Base-by-base conservation (phyloP, 768 basidiomycete genomes). In the Pleurotus pulmonarius region DNA sequence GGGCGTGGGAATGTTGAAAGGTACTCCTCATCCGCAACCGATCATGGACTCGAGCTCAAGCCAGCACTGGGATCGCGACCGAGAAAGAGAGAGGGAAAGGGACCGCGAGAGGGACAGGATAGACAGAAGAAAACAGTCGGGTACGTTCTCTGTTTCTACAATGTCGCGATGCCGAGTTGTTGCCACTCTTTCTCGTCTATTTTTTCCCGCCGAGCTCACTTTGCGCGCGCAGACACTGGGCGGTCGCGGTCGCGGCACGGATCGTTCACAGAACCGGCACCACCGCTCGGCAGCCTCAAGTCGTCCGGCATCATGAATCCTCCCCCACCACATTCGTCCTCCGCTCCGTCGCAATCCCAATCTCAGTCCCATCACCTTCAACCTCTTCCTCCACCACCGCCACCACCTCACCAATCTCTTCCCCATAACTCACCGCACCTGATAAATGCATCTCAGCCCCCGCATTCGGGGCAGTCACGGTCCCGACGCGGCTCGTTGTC, bases 41-140 rank as follows among this genome's bases (percentile, higher is more conserved):
- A 64, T 20, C 65, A 65, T 15, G 67, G 68, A 38, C 65, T 64
- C 34, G 65, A 69, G 60, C 47, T 49, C 20, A 34, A n/a, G n/a
- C 12, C 69, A 39, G 39, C 39, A 40, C 9, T 41, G 63, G 37
- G 64, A 67, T 29, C 4, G 60, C 16, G 68, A 60, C 16, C 57
- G 61, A 45, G 64, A 69, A 12, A 43, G 59, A 24, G 58, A 29
- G 26, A 34, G 29, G 29, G 29, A 34, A 11, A 34, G 29, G 29
- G 56, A 49, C 3, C 38, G 51, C 38, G 51, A 53, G n/a, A 40
- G 51, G 39, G 18, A 34, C 37, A 8, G 29, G 3, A 11, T 11
- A 2, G 44, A 57, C 24, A 29, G 44, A n/a, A 44, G 55, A 45
- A 18, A 49, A 29, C 51, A 22, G 11, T 5, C 37, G 7, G 51